Evolutionary conservation across 306 rosid genomes (phyloP).

Genomic region (Dryas alaskensis): DNA sequence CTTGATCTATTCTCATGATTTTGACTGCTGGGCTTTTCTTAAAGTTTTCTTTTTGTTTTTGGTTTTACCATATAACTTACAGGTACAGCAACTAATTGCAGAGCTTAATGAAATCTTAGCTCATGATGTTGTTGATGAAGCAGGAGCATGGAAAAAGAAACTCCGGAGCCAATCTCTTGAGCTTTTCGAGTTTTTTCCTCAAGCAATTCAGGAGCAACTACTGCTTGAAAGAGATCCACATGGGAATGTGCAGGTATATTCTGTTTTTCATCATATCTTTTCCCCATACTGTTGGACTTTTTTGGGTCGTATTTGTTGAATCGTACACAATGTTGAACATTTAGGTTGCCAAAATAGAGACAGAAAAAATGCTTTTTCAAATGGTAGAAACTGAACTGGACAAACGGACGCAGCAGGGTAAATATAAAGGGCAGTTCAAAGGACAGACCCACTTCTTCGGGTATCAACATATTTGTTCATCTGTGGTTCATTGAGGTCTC

Average conservation of each 20-base stretch:
- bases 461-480: constrained; percentile 30
- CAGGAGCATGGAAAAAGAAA: constrained; percentile 84
- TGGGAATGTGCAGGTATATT: constrained; percentile 83
- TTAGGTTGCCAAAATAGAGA: constrained; percentile 90
- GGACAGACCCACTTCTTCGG: constrained; percentile 94
- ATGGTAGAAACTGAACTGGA: constrained; percentile 85
- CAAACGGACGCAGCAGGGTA: constrained; percentile 64
- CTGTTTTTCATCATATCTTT: constrained; percentile 18
- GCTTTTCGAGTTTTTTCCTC: constrained; percentile 80
- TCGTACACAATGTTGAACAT: constrained; percentile 14
- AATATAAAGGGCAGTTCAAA: constrained; percentile 46
- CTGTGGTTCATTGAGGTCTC: neutral
- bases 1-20: neutral
- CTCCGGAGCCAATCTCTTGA: constrained; percentile 60
- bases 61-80: constrained; percentile 23
- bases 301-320: neutral
- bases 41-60: neutral
- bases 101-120: constrained; percentile 84
- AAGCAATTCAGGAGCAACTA: constrained; percentile 87
- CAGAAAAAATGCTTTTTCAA: constrained; percentile 90
- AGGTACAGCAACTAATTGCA: constrained; percentile 90
- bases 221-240: constrained; percentile 96
- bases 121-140: constrained; percentile 67
- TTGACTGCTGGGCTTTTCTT: neutral
- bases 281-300: constrained; percentile 4